Conservation (phyloP, 306 rosid genomes). For the Trichosanthes truncata region DNA sequence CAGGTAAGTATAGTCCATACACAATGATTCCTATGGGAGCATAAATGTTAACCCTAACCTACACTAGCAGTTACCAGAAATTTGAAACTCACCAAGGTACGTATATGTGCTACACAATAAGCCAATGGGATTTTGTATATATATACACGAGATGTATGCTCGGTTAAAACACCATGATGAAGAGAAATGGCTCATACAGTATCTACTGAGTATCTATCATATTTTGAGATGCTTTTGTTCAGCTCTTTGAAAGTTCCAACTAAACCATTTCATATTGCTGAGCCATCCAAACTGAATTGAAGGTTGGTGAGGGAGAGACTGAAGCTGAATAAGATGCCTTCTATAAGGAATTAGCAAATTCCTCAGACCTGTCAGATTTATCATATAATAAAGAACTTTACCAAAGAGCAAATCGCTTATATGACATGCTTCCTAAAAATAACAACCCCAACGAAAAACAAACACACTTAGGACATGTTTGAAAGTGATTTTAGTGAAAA, state of each 20-base stretch:
- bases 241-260: conserved; percentile 35
- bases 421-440: not conserved
- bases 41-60: not conserved
- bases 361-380: conserved; percentile 47
- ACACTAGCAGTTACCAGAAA: not conserved
- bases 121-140: not conserved
- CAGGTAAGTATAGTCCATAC: not conserved
- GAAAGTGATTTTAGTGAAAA: too few species aligned
- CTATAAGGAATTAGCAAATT: conserved; percentile 72
- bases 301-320: conserved; percentile 25
- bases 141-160: not conserved
- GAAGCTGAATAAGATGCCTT: conserved; percentile 45
- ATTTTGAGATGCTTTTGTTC: not conserved
- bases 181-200: not conserved
- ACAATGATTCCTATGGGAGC: not conserved
- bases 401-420: not conserved
- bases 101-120: not conserved
- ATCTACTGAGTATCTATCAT: not conserved
- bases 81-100: not conserved
- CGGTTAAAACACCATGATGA: not conserved
- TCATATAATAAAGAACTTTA: not conserved
- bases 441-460: not conserved
- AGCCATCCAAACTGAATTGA: conserved; percentile 77
- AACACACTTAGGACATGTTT: not conserved
- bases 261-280: conserved; percentile 54